Evolutionary conservation across 495 filamentous ascomycete genomes (phyloP), one percentile per base, ranked within the genome.

Genomic region (Lindgomyces ingoldianus): DNA sequence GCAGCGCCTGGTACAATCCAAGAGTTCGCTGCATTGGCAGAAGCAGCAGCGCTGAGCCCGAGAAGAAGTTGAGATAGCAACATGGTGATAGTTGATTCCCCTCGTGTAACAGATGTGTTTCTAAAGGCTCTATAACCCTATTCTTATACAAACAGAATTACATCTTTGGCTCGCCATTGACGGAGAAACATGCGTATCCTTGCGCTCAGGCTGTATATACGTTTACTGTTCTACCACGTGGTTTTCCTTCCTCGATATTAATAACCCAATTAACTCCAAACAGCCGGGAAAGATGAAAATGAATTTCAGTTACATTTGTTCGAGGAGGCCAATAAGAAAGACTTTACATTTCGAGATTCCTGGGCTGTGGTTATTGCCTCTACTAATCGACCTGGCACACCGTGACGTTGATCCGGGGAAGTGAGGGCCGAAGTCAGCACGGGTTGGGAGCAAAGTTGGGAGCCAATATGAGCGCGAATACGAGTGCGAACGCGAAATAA

Each of bases 1-100:
- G 69, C 70, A n/a, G 76, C 68, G 21, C 76, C 76, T 4, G 75
- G 73, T 45, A 72, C 57, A 33, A 70, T 71, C 65, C 69, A 66
- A 2, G 64, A 67, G 25, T 48, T 62, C 30, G 64, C 64, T 10
- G 69, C 64, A 6, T 1, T 3, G 22, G 33, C 59, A 2, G 46
- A n/a, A 11, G 4, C n/a, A 19, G 29, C 2, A 8, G 21, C 49
- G 25, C 19, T 45, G 19, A 52, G 16, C 30, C 21, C 57, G 26
- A 52, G 33, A 14, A 39, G 33, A 39, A 39, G 6, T 39, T 39
- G 33, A 14, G 33, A 39, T 6, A 14, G 33, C 14, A 39, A 14
- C 33, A 39, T 39, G 33, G 33, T 39, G 33, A 14, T 6, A 6
- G 33, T 39, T 14, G 33, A 39, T 39, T 39, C 33, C 6, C 6